Base-by-base conservation (phyloP, 768 basidiomycete species). In the Paxillus involutus region DNA sequence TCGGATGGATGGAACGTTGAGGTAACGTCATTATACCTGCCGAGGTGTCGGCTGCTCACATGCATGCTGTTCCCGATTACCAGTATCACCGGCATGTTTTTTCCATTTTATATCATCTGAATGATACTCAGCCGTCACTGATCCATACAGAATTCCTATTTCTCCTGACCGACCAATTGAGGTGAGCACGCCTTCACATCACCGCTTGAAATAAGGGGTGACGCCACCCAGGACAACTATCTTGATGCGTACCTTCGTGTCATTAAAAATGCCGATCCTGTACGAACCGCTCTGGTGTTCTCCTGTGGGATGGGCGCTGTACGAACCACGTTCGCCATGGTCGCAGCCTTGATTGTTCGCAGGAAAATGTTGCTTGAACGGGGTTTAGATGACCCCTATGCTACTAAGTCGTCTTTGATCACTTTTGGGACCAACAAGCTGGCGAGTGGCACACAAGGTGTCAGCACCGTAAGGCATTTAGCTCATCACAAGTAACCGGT, bases 241-340 rank as follows among this genome's bases (percentile, higher is more conserved):
- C 83, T 99, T 16, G 97, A 98, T 70, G 89, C 91, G 1, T 99
- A 98, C 68, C 77, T 95, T 17, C 80, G 78, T 3, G 85, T 96
- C 33, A 88, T 99, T 54, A 83, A 84, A 57, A 71, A 80, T 37
- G 82, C 88, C 0, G 91, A 96, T 62, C 95, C 96, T 2, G 73
- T 87, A 4, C 76, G 77, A 16, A 94, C 93, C 0, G 85, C 89
- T 0, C 75, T 98, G 17, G 89, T 98, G 4, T 98, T 98, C 69
- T 94, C 90, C 46, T 98, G 96, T 67, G 96, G 97, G 32, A 94
- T 96, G 85, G 97, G 97, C 43, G 93, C 92, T 3, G 95, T 98
- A 1, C 82, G 96, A 17, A 95, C 94, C 3, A 98, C 95, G 0
- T 98, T 97, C 65, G 94, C 92, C 3, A 98, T 98, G 97, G 82